Conservation (phyloP, 2,329 filamentous ascomycete species). For the Aureobasidium musti region DNA sequence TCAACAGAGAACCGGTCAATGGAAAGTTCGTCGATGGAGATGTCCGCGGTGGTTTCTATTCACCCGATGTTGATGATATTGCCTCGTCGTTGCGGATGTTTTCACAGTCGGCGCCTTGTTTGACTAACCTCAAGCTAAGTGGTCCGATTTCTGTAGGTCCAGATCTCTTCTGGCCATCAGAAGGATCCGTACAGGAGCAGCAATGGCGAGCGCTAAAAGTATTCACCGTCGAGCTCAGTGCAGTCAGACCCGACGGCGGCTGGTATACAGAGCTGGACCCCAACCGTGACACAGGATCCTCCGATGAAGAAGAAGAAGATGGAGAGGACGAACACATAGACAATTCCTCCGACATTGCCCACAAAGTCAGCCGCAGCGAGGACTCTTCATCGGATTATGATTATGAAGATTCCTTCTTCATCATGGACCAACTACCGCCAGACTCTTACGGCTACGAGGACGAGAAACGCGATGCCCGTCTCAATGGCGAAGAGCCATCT, state of each 20-base stretch:
- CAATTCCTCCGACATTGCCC: not conserved
- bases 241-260: constrained; percentile 15
- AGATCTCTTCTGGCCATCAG: not conserved
- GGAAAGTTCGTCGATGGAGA: not conserved
- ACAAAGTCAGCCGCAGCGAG: not conserved
- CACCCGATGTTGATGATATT: not conserved
- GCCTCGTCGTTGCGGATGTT: not conserved
- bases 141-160: constrained; percentile 2
- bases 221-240: constrained; percentile 1
- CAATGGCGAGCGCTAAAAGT: not conserved
- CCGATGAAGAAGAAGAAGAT: constrained; percentile 9
- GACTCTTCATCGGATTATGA: not conserved
- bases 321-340: not conserved
- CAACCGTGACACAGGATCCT: not conserved
- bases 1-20: not conserved
- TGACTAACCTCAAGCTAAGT: not conserved
- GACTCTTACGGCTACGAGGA: constrained; percentile 6
- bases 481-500: constrained; percentile 4
- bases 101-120: not conserved
- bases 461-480: not conserved
- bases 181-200: not conserved
- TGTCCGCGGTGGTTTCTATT: not conserved
- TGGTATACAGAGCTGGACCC: constrained; percentile 16
- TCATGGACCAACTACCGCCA: not conserved
- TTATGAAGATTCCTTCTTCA: constrained; percentile 7